These are phyloP conservation scores for Penicillium aurantiogriseum DNA, from an alignment of 2,329 filamentous ascomycete species.

Conservation along the genomic window DNA sequence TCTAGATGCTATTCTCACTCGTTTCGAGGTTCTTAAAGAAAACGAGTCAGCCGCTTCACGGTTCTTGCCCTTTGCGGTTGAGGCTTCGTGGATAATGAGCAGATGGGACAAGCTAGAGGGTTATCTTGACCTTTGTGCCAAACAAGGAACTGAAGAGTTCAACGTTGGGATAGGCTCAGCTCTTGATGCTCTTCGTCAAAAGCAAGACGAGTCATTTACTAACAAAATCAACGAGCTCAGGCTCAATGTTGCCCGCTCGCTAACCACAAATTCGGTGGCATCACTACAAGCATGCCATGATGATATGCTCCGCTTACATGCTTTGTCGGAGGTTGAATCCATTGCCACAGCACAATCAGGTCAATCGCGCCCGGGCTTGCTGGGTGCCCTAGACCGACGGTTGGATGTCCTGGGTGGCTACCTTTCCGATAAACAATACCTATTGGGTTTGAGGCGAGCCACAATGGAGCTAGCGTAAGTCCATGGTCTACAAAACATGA, in stretches of 20 bases:
- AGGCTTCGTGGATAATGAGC: conserved; percentile 87
- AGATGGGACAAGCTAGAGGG: conserved; percentile 74
- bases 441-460: conserved; percentile 81
- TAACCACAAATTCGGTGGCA: conserved; percentile 73
- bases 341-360: conserved; percentile 56
- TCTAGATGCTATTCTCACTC: conserved; percentile 77
- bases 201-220: conserved; percentile 54
- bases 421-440: conserved; percentile 87
- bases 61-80: conserved; percentile 78
- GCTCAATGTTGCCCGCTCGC: conserved; percentile 66
- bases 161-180: conserved; percentile 75
- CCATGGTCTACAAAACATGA: neutral
- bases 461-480: conserved; percentile 70
- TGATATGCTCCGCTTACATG: conserved; percentile 79
- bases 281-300: conserved; percentile 84
- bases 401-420: conserved; percentile 88
- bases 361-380: conserved; percentile 27
- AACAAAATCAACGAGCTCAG: conserved; percentile 63
- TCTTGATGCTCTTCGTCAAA: conserved; percentile 59
- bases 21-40: conserved; percentile 71
- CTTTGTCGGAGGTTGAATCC: conserved; percentile 80
- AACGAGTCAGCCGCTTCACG: conserved; percentile 55
- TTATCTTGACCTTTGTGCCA: conserved; percentile 53
- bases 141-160: conserved; percentile 62
- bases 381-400: conserved; percentile 67